These are phyloP conservation scores for Volvox africanus DNA, from an alignment of 139 green algal species.

Conservation along the genomic window DNA sequence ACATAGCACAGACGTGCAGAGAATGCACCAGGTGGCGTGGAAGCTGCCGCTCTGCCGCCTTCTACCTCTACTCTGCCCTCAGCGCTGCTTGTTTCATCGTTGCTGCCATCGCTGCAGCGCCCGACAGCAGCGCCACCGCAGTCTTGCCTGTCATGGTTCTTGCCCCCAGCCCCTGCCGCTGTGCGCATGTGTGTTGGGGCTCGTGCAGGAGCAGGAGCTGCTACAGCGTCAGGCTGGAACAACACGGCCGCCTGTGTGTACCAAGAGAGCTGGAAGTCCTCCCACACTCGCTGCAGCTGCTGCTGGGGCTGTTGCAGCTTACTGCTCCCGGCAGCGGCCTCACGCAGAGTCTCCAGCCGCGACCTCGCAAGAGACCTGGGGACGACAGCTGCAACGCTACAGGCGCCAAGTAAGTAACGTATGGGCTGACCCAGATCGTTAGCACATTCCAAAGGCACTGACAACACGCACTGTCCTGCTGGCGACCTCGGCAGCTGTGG, in stretches of 20 bases:
- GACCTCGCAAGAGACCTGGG: background rate
- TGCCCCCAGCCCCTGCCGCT: background rate
- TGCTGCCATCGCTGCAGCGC: background rate
- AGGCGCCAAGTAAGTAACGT: background rate
- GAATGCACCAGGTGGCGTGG: background rate
- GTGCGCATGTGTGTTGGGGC: background rate
- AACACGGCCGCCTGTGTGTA: constrained; percentile 28
- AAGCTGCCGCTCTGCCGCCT: background rate
- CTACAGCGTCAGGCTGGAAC: background rate
- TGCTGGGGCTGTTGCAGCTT: constrained; percentile 12
- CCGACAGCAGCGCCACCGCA: background rate
- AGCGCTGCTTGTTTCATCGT: background rate
- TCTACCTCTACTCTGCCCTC: background rate
- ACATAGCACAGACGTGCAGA: background rate
- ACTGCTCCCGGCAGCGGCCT: background rate
- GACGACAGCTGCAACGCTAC: background rate
- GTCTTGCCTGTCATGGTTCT: background rate
- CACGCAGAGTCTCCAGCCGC: background rate
- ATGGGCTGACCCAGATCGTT: constrained; percentile 4
- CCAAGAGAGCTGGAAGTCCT: constrained; percentile 12
- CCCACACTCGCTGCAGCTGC: background rate
- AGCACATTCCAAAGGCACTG: background rate
- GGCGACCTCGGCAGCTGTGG: no score
- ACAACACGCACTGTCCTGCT: no score
- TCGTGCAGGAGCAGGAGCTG: background rate